A percentile compares a stretch with the other conserved stretches of the same genome.
These are phyloP conservation scores for Mrakia frigida DNA, from an alignment of 768 basidiomycete species.

Conservation along the genomic window DNA sequence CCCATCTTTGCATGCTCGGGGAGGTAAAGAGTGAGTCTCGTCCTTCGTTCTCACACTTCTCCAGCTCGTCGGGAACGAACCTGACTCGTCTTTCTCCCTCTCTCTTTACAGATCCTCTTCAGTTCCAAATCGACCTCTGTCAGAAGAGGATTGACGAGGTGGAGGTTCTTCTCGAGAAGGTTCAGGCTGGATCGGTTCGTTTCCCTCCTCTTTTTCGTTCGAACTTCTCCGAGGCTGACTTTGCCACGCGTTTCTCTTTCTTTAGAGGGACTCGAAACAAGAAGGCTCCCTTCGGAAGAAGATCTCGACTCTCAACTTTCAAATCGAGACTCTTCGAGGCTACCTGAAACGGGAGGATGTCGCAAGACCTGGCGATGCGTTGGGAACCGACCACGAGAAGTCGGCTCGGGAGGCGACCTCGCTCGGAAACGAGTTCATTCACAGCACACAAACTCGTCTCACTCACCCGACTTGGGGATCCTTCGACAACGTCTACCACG, in stretches of 20 bases:
- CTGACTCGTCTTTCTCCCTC: not conserved
- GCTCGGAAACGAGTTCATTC: not conserved
- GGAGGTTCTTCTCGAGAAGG: conserved; percentile 25
- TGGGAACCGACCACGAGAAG: not conserved
- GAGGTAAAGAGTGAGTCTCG: conserved; percentile 7
- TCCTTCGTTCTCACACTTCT: not conserved
- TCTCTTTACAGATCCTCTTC: conserved; percentile 53
- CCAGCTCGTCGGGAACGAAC: too few relatives aligned
- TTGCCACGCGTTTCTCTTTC: not conserved
- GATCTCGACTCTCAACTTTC: conserved; percentile 57
- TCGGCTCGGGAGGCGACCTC: conserved; percentile 3
- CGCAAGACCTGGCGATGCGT: not conserved
- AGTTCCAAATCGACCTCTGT: conserved; percentile 62
- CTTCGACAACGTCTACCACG: conserved; percentile 86
- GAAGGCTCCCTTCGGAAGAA: conserved; percentile 31
- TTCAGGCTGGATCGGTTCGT: not conserved
- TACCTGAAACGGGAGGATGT: not conserved
- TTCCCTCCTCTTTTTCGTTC: not conserved
- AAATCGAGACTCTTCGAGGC: conserved; percentile 53
- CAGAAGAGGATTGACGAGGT: conserved; percentile 56
- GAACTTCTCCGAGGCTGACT: not conserved
- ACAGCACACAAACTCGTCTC: not conserved
- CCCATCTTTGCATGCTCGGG: conserved; percentile 52
- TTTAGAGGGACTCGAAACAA: not conserved
- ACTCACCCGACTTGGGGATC: conserved; percentile 51